Base-by-base conservation (phyloP, 768 basidiomycete genomes). In the Dentipellis fragilis region DNA sequence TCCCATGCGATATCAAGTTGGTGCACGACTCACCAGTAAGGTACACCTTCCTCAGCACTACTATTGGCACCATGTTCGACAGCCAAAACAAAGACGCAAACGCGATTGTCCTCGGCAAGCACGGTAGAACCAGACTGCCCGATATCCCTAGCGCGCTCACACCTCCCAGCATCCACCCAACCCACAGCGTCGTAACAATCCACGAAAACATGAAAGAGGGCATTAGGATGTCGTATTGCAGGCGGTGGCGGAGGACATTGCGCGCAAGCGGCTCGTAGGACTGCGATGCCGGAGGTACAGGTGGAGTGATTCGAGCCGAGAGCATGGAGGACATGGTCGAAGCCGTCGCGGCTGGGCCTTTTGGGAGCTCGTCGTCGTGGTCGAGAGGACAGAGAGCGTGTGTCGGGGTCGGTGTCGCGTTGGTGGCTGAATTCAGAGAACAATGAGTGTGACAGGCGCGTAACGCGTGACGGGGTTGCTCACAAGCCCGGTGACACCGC, bases 221-320 rank as follows among this genome's bases (percentile, higher is more conserved):
- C 9, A 75, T 65, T 56, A 89, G 79, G 35, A 84, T 74, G 57
- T 71, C 71, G 59, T 75, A 72, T 21, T 77, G 69, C 7, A 87
- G 77, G 40, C 86, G 79, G 62, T 81, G 80, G 51, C 73, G 77
- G 48, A 89, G 74, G 5, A 84, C 73, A 2, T 75, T 68, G 63
- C 84, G 87, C 1, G 82, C 78, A 47, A 81, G 75, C 9, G 85
- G 85, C 59, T 87, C 83, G 64, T 82, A 89, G 1, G 73, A 68
- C 59, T 81, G 76, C 5, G 75, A 69, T 1, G 86, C 67, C 0
- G 82, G 73, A 0, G 85, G 83, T 5, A 88, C 68, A 1, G 76
- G 69, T 0, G 80, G 80, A 1, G 83, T 68, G 0, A 80, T 69
- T 51, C 79, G 79, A n/a, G 74, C 69, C 9, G 69, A 64, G 19